Evolutionary conservation across 2,329 filamentous ascomycete genomes (phyloP), one percentile per base, ranked within the genome.

Genomic region (Chrysoporthe puriensis): DNA sequence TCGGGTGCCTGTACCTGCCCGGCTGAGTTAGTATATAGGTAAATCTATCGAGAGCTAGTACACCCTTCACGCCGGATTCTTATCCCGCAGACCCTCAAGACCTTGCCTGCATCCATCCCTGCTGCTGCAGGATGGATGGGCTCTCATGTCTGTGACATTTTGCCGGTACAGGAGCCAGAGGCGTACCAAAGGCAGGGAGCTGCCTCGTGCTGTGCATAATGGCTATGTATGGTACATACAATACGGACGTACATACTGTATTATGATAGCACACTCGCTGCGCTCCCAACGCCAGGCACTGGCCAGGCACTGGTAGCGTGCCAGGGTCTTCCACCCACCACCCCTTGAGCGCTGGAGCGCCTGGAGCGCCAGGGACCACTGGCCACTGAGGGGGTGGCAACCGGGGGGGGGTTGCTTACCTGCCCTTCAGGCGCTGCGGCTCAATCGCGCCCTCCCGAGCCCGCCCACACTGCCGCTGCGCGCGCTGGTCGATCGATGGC

Each of bases 391-490:
- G 58, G n/a, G 42, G 58, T 40, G 58, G 16, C 16, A 6, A 40
- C 58, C 36, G 50, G 32, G 40, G 58, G 43, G 58, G 58, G 58
- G n/a, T 36, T 36, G 42, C 58, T 48, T 61, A 16, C 42, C 58
- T 44, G 21, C 2, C 34, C 40, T 42, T 18, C 34, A 58, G 56
- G 32, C 34, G 50, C 26, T 54, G 56, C 16, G 34, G 56, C 56
- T 58, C 56, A 58, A 40, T 2, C 50, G 32, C 21, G 14, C 50
- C 21, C 13, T 21, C 13, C 21, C 21, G 32, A 26, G 16, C 21
- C 6, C 46, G 46, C 46, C 46, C 26, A 26, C 26, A 26, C 26
- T 26, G 26, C 26, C 26, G 26, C 26, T 26, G 26, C 26, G 26
- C 26, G 26, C 26, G 26, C 26, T 26, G 26, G 26, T 26, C 26